Conservation (phyloP, 139 green algal species). For the Spirogloea muscicola region DNA sequence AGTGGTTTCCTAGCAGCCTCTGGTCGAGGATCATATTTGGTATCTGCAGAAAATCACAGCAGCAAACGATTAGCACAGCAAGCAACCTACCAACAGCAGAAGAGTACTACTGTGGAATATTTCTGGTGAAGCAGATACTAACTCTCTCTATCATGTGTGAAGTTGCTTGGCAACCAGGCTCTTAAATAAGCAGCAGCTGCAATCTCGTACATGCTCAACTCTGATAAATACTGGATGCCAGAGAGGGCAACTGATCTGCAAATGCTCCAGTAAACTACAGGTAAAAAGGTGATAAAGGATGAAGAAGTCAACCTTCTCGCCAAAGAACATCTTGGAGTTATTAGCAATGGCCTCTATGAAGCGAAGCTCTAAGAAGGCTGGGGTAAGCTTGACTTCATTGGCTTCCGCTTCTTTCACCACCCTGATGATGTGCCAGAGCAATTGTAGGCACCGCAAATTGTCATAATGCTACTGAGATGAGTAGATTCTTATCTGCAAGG, state of each 20-base stretch:
- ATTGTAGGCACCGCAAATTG: too few relatives aligned
- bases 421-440: too few relatives aligned
- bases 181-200: neutral
- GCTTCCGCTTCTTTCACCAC: conserved; percentile 45
- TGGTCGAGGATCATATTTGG: conserved; percentile 1
- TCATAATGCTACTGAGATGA: too few relatives aligned
- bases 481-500: too few relatives aligned
- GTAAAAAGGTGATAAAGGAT: neutral
- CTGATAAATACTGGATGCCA: neutral
- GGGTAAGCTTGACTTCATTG: conserved; percentile 50
- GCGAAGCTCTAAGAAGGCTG: conserved; percentile 52
- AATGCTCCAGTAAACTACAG: neutral
- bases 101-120: neutral
- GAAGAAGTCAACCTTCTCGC: conserved; percentile 38
- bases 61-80: neutral
- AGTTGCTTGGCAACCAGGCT: neutral
- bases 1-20: neutral
- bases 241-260: neutral
- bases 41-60: neutral
- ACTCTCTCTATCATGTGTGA: neutral
- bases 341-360: conserved; percentile 55
- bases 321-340: conserved; percentile 62
- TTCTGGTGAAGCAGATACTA: neutral
- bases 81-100: neutral
- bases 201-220: neutral